Conservation (phyloP, 2,329 filamentous ascomycete species). For the Zymoseptoria tritici region DNA sequence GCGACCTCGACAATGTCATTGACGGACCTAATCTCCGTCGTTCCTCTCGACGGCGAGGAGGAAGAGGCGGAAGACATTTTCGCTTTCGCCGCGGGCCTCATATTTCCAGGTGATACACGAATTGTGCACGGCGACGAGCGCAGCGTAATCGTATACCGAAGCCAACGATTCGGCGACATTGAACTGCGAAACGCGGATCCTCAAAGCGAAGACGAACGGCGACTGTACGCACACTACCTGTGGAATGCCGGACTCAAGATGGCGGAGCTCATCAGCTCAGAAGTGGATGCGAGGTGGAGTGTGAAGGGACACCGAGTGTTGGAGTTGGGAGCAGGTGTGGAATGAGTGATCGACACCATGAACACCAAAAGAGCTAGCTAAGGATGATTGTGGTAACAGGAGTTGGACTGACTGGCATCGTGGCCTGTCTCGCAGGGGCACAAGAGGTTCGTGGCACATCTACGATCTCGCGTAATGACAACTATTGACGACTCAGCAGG, state of each 20-base stretch:
- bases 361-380: slow-evolving; percentile 19
- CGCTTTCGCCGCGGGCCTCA: slow-evolving; percentile 50
- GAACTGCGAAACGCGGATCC: slow-evolving; percentile 39
- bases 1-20: slow-evolving; percentile 4
- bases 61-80: slow-evolving; percentile 40
- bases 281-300: slow-evolving; percentile 34
- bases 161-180: slow-evolving; percentile 29
- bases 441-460: slow-evolving; percentile 30
- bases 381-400: slow-evolving; percentile 24
- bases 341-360: slow-evolving; percentile 16
- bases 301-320: slow-evolving; percentile 48
- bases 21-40: slow-evolving; percentile 23
- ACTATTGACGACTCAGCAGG: slow-evolving; percentile 26
- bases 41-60: slow-evolving; percentile 17
- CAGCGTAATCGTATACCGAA: slow-evolving; percentile 51
- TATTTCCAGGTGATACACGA: slow-evolving; percentile 61
- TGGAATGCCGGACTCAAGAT: slow-evolving; percentile 57
- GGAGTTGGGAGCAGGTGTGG: slow-evolving; percentile 62
- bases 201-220: slow-evolving; percentile 47
- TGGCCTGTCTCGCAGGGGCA: slow-evolving; percentile 39
- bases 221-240: slow-evolving; percentile 63
- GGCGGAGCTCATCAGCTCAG: slow-evolving; percentile 35
- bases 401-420: slow-evolving; percentile 42
- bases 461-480: neutral
- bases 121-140: slow-evolving; percentile 59